These are phyloP conservation scores for Sisymbrium irio DNA, from an alignment of 345 rosid species.

Conservation along the genomic window DNA sequence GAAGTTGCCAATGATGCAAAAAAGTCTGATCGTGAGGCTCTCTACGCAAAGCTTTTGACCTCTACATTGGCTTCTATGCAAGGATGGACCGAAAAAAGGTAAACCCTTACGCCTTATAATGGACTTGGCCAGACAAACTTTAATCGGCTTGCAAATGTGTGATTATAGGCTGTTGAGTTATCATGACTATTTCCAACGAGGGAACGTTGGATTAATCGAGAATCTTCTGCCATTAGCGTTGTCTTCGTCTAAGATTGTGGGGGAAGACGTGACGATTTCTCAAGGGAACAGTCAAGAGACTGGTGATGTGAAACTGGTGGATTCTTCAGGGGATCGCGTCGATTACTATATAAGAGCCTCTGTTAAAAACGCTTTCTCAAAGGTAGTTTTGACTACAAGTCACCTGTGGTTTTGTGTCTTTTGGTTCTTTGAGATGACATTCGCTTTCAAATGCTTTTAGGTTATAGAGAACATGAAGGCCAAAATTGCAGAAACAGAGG, in stretches of 20 bases:
- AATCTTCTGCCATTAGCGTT: slow-evolving; percentile 65
- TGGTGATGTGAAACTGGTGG: slow-evolving; percentile 44
- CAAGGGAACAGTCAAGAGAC: slow-evolving; percentile 37
- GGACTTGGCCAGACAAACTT: neutral
- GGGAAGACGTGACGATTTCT: slow-evolving; percentile 53
- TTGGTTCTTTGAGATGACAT: neutral
- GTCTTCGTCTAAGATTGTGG: slow-evolving; percentile 57
- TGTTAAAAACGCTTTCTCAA: slow-evolving; percentile 56
- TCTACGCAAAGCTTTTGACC: slow-evolving; percentile 51
- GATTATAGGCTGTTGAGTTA: slow-evolving; percentile 49
- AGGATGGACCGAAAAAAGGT: slow-evolving; percentile 73
- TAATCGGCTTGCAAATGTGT: neutral
- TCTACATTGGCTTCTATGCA: slow-evolving; percentile 64
- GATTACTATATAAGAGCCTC: slow-evolving; percentile 73
- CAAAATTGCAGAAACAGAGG: slow-evolving; percentile 30
- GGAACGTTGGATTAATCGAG: slow-evolving; percentile 52
- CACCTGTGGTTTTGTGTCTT: neutral
- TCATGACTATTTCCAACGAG: slow-evolving; percentile 64
- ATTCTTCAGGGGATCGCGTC: slow-evolving; percentile 53
- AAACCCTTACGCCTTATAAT: neutral
- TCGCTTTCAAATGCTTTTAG: neutral
- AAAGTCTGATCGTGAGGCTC: slow-evolving; percentile 56
- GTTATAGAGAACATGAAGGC: slow-evolving; percentile 38
- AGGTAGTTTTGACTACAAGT: slow-evolving; percentile 34
- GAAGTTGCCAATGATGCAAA: slow-evolving; percentile 78